Conservation (phyloP, 1,284 basidiomycete genomes). For the Heterobasidion parviporum region DNA sequence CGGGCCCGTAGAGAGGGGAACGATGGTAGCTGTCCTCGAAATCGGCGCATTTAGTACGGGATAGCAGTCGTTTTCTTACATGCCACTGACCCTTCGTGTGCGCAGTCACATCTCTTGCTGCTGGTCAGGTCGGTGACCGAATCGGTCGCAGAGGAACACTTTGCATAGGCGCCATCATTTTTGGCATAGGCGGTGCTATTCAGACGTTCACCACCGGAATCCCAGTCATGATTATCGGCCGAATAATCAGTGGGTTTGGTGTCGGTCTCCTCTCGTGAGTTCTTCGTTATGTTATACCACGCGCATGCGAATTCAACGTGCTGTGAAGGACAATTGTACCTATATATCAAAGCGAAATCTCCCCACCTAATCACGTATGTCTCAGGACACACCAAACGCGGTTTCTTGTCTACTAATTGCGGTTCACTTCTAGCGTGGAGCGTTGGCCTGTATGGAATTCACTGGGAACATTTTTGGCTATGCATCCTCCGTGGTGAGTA, state of each 20-base stretch:
- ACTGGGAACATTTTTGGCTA: slow-evolving; percentile 93
- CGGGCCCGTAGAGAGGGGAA: slow-evolving; percentile 58
- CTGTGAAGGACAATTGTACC: slow-evolving; percentile 83
- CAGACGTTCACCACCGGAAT: slow-evolving; percentile 88
- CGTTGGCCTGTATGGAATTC: slow-evolving; percentile 95
- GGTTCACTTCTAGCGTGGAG: slow-evolving; percentile 55
- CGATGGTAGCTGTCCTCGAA: slow-evolving; percentile 90
- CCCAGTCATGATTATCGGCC: slow-evolving; percentile 80
- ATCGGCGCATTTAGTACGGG: slow-evolving; percentile 82
- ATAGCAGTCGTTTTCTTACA: background rate
- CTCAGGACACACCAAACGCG: background rate
- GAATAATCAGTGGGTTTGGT: slow-evolving; percentile 86
- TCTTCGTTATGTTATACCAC: background rate
- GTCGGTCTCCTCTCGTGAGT: slow-evolving; percentile 88
- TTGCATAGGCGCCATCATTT: slow-evolving; percentile 81
- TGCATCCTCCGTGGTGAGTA: slow-evolving; percentile 82
- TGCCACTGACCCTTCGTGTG: background rate
- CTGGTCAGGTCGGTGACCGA: slow-evolving; percentile 82
- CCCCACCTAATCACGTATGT: slow-evolving; percentile 85
- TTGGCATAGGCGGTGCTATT: slow-evolving; percentile 82
- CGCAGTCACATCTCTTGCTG: slow-evolving; percentile 82
- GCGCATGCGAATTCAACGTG: background rate
- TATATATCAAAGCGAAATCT: slow-evolving; percentile 96
- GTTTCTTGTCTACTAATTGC: slow-evolving; percentile 2
- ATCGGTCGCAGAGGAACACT: slow-evolving; percentile 86